phyloP scores from a whole-genome alignment of 140 eudicot species.

The Eryngium alpinum region DNA sequence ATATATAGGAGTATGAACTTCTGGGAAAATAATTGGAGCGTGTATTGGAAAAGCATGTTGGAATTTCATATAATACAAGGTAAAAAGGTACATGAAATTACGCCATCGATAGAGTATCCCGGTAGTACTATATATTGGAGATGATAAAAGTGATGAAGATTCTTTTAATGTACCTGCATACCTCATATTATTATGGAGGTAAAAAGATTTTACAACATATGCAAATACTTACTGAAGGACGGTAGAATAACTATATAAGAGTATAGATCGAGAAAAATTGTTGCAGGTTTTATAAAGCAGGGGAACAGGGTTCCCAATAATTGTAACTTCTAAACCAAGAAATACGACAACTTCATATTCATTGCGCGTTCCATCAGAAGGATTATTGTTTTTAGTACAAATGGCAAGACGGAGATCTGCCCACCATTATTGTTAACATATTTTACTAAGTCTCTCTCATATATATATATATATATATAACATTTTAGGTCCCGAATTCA shows the following conservation, averaged over 20 bases:
- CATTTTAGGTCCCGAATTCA: background rate
- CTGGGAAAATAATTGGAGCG: slow-evolving; percentile 42
- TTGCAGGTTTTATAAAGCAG: slow-evolving; percentile 53
- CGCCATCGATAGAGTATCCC: slow-evolving; percentile 67
- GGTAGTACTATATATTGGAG: slow-evolving; percentile 80
- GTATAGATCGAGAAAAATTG: too few species aligned
- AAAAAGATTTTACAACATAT: too few species aligned
- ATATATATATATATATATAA: background rate
- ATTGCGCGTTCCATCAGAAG: slow-evolving; percentile 66
- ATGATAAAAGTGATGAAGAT: slow-evolving; percentile 86
- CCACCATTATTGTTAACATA: background rate
- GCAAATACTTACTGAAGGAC: too few species aligned
- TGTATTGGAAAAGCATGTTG: slow-evolving; percentile 33
- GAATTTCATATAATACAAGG: slow-evolving; percentile 63
- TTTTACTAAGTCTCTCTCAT: background rate
- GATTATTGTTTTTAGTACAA: slow-evolving; percentile 49
- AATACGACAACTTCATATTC: slow-evolving; percentile 70
- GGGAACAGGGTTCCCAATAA: slow-evolving; percentile 57
- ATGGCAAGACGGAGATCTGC: slow-evolving; percentile 46
- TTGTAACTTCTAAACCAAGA: slow-evolving; percentile 58
- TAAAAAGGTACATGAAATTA: slow-evolving; percentile 62
- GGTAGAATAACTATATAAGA: too few species aligned
- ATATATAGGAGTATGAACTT: slow-evolving; percentile 45
- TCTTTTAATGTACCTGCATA: slow-evolving; percentile 64
- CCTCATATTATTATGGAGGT: too few species aligned